Conservation (phyloP, 179 eudicot genomes). For the Silene vulgaris region DNA sequence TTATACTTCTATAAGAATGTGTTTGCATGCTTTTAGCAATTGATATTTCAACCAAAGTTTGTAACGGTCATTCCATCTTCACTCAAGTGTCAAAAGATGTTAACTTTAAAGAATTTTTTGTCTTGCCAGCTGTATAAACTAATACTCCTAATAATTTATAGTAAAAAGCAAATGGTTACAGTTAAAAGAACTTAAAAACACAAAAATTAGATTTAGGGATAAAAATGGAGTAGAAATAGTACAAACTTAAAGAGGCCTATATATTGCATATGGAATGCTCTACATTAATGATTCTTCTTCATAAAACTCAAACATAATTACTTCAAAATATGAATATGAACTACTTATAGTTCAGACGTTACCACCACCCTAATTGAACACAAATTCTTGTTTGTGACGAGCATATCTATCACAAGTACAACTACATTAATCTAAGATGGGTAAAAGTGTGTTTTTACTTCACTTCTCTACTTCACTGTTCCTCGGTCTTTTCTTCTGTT, state of each 20-base stretch:
- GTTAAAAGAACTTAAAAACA: neutral
- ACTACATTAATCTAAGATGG: constrained; percentile 15
- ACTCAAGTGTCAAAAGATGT: neutral
- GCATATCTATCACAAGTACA: too few relatives aligned
- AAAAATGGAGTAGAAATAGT: too few relatives aligned
- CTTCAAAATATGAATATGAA: neutral
- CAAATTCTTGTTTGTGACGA: neutral
- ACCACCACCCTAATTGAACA: too few relatives aligned
- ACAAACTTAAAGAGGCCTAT: too few relatives aligned
- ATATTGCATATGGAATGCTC: too few relatives aligned
- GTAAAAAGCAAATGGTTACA: neutral
- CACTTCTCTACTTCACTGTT: constrained; percentile 21
- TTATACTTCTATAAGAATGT: too few relatives aligned
- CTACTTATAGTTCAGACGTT: neutral
- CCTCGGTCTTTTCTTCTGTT: constrained; percentile 21
- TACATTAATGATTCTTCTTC: too few relatives aligned
- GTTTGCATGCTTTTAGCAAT: too few relatives aligned
- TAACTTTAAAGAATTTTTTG: neutral
- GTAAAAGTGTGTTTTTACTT: constrained; percentile 21
- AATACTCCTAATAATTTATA: neutral
- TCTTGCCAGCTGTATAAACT: neutral
- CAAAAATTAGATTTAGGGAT: too few relatives aligned
- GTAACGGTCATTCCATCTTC: neutral
- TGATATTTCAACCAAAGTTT: neutral
- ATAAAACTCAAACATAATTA: neutral